Evolutionary conservation across 352 stramenopile species (phyloP), one percentile per base, ranked within the genome.

Genomic region (Globisporangium cederbergense): DNA sequence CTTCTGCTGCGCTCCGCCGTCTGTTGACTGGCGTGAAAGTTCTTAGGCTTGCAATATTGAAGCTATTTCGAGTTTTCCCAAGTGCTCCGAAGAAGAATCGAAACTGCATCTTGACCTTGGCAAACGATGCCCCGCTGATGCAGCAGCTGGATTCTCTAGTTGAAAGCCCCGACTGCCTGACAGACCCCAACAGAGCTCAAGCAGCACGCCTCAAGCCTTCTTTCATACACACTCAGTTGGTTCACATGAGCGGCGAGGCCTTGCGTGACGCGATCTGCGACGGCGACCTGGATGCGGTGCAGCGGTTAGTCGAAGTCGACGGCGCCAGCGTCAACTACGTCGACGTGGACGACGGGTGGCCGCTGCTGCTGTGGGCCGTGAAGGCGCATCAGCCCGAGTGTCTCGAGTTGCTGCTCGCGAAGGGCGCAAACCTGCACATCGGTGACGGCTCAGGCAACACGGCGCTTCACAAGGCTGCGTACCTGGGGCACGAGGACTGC

Each of bases 181-280:
- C 7, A 8, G 43, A 49, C 7, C 43, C 8, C 43, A 18, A 25
- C 43, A 7, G 18, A 43, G 28, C 8, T 9, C 8, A 25, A 42
- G 16, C 20, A 10, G 2, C 42, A 18, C 40, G 7, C 28, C n/a
- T 5, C 30, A 42, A 49, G 56, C 16, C 10, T 3, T 60, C 4
- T 18, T 38, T 32, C 30, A 30, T 1, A 22, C 28, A 9, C 22
- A 36, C 25, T 36, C 22, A 18, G 10, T 6, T 25, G 13, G 20
- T 3, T 8, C 7, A 4, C n/a, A 74, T 79, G 73, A 79, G 67
- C 42, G 70, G 71, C 11, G 76, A 81, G 49, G 64, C 62, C 0
- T 66, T 84, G 28, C 69, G 73, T 8, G 76, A 84, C 38, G 76
- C 76, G 32, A 71, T 84, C 8, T 84, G 74, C 45, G 73, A 78